These are phyloP conservation scores for Conticribra guillardii DNA, from an alignment of 108 stramenopile genomes.

Conservation along the genomic window DNA sequence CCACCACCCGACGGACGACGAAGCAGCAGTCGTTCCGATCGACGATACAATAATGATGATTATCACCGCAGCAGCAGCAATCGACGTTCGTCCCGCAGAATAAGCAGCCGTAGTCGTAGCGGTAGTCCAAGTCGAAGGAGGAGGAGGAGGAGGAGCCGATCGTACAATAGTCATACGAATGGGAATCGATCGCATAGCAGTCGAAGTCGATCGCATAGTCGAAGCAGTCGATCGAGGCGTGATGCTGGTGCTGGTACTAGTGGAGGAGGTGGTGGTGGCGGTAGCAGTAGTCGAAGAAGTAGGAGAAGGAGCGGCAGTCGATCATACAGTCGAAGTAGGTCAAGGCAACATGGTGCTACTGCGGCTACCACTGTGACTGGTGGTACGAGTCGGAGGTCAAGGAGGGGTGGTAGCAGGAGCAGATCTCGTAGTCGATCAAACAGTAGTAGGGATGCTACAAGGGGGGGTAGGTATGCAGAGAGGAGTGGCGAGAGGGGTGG, in stretches of 20 bases:
- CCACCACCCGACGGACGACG: constrained; percentile 3
- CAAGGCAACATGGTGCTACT: neutral
- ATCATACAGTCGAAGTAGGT: neutral
- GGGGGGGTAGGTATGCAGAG: too few relatives aligned
- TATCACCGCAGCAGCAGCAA: neutral
- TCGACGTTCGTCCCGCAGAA: neutral
- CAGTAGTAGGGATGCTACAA: too few relatives aligned
- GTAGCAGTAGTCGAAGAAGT: constrained; percentile 21
- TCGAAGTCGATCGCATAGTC: constrained; percentile 2
- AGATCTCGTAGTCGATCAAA: too few relatives aligned
- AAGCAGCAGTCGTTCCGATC: neutral
- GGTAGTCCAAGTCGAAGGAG: constrained; percentile 1
- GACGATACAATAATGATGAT: neutral
- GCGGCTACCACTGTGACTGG: neutral
- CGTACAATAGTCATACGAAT: neutral
- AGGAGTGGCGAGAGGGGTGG: too few relatives aligned
- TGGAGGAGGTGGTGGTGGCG: constrained; percentile 10
- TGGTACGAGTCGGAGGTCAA: neutral
- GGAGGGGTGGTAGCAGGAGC: too few relatives aligned
- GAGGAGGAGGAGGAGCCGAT: constrained; percentile 16
- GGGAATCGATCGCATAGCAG: neutral
- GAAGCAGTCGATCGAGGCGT: constrained; percentile 5
- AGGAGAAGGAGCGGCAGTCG: constrained; percentile 19
- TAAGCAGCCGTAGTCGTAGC: constrained; percentile 15
- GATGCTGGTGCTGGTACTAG: neutral